Evolutionary conservation across 306 rosid genomes (phyloP).

Genomic region (Cucumis sativus): Cucumber_9930_V3 NC_026660.2:16171001-16171500

Average conservation of each 20-base stretch:
- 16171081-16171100: conserved; percentile 55
- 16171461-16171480: neutral
- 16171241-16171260: neutral
- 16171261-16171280: neutral
- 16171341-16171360: no score
- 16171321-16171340: neutral
- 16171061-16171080: conserved; percentile 96
- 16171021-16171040: no score
- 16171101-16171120: neutral
- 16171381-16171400: no score
- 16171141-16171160: neutral
- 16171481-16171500: neutral
- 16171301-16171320: neutral
- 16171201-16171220: neutral
- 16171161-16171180: neutral
- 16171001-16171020: no score
- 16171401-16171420: neutral
- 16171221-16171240: neutral
- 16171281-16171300: neutral
- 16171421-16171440: neutral
- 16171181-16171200: neutral
- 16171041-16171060: no score
- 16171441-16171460: neutral
- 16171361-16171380: no score
- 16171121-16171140: neutral